phyloP scores from a whole-genome alignment of 345 rosid genomes.

The Alliaria petiolata region DNA sequence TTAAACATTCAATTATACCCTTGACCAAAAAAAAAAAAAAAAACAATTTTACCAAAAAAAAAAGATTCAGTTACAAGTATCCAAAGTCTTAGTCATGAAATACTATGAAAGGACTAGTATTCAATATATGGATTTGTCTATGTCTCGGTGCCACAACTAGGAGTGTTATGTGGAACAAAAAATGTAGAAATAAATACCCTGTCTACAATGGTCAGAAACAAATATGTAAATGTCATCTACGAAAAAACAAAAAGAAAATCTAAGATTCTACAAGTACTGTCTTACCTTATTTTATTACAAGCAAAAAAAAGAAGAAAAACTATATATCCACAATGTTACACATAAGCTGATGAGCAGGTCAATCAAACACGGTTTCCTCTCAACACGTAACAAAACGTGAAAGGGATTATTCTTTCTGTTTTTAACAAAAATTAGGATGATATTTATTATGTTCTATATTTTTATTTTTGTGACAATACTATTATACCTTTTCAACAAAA shows the following conservation, averaged over 20 bases:
- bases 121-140: no score
- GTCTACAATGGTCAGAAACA: no score
- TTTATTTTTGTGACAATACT: background rate
- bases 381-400: constrained; percentile 28
- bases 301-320: constrained; percentile 6
- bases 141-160: no score
- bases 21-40: no score
- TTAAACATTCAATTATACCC: no score
- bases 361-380: constrained; percentile 31
- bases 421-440: background rate
- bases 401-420: constrained; percentile 17
- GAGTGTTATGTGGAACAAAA: no score
- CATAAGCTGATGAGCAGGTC: constrained; percentile 23
- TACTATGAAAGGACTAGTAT: no score
- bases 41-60: no score
- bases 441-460: background rate
- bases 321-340: constrained; percentile 3
- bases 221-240: background rate
- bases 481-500: constrained; percentile 1
- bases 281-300: background rate
- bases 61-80: no score
- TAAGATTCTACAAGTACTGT: background rate
- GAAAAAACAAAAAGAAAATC: no score
- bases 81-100: no score
- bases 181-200: no score